Evolutionary conservation across 441 rosid genomes (phyloP), one percentile per base, ranked within the genome.

Genomic region (Euphorbia celastroides): DNA sequence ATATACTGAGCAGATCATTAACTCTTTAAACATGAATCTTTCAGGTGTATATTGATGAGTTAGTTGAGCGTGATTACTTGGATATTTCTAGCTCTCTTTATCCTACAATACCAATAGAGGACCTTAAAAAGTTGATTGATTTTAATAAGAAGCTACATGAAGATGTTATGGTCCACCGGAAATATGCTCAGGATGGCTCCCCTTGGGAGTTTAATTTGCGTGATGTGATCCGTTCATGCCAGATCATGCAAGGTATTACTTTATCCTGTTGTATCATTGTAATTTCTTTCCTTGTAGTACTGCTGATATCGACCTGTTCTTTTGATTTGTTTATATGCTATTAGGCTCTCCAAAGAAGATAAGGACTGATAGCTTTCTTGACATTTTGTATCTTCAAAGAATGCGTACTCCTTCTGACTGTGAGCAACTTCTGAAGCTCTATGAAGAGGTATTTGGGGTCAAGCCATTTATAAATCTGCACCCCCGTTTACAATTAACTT

Each of bases 141-240:
- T 92, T 95, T 70, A 95, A 95, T 79, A 86, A 88, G 75, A 83
- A 84, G 58, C 65, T 95, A 72, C 86, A 85, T 72, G 96, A 95
- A 77, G 96, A 90, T 34, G 90, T 89, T 16, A 87, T 92, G 96
- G 46, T 88, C 62, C 25, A 80, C 73, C 83, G 60, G 72, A 92
- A 86, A 71, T 95, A 90, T 64, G 99, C 82, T 63, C 97, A 88
- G 46, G 86, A 84, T 85, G 99, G 99, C 67, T 85, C 96, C 30
- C 99, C 99, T 30, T 95, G 99, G 99, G 99, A 95, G 83, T 95
- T 95, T 75, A 95, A 95, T 81, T 79, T 95, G 78, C 98, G 98
- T 60, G 99, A 95, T 74, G 93, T 95, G 72, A 83, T 85, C 48
- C 83, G 99, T 74, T 92, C 99, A 26, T 95, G 98, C 73, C 84